Percentiles rank a stretch among this genome's conserved stretches.
Evolutionary conservation across 768 basidiomycete genomes (phyloP).

Genomic region (Tylopilus balloui): DNA sequence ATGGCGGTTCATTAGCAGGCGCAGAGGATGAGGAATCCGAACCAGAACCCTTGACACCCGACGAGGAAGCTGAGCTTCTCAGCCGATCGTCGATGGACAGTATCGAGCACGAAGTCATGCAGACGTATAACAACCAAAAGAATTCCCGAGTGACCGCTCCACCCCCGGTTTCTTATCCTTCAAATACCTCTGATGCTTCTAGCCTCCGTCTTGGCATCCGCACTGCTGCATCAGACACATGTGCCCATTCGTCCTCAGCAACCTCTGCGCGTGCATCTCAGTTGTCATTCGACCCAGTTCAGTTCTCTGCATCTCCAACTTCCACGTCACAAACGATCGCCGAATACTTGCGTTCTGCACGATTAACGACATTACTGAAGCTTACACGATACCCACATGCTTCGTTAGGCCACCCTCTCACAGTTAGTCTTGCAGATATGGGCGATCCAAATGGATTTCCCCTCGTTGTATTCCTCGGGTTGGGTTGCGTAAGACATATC

Average conservation of each 20-base stretch:
- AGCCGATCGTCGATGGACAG: constrained; percentile 87
- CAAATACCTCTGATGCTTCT: constrained; percentile 52
- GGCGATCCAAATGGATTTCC: constrained; percentile 84
- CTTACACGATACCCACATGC: constrained; percentile 80
- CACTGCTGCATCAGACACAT: constrained; percentile 44
- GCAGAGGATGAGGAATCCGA: constrained; percentile 50
- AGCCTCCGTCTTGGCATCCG: constrained; percentile 36
- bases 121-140: constrained; percentile 59
- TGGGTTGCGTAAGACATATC: constrained; percentile 92
- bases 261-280: constrained; percentile 20
- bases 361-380: constrained; percentile 75
- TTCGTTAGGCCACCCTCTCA: constrained; percentile 66
- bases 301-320: constrained; percentile 44
- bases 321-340: constrained; percentile 70
- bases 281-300: constrained; percentile 25
- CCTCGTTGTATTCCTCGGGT: constrained; percentile 85
- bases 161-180: constrained; percentile 32
- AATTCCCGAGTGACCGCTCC: constrained; percentile 28
- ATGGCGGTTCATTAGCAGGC: constrained; percentile 40
- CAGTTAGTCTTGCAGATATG: constrained; percentile 90
- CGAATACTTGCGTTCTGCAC: constrained; percentile 80
- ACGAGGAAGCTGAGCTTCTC: constrained; percentile 60
- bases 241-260: constrained; percentile 47
- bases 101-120: constrained; percentile 76
- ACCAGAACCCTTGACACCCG: constrained; percentile 45